A percentile compares a stretch with the other conserved stretches of the same genome.
These are phyloP conservation scores for Coniella vitis DNA, from an alignment of 2,329 filamentous ascomycete genomes.

Conservation along the genomic window DNA sequence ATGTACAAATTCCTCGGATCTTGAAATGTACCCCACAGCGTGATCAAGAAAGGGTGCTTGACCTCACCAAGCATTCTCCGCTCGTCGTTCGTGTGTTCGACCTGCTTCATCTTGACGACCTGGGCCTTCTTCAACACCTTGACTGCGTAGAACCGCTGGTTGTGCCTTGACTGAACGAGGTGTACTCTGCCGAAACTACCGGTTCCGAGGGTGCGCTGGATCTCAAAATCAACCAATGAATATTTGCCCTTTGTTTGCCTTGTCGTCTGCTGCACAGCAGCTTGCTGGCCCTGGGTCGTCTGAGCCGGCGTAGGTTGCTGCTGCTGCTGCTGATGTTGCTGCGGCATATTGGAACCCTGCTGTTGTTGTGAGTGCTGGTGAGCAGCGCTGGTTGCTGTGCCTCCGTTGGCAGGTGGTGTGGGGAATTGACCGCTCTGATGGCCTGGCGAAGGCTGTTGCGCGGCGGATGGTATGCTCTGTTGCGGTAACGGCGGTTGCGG, in stretches of 20 bases:
- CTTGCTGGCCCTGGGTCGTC: conserved; percentile 19
- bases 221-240: conserved; percentile 80
- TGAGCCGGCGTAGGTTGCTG: conserved; percentile 24
- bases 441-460: conserved; percentile 12
- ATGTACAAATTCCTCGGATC: conserved; percentile 95
- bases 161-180: conserved; percentile 94
- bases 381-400: conserved; percentile 16
- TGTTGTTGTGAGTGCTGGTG: background rate
- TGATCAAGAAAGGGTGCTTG: conserved; percentile 96
- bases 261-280: conserved; percentile 27
- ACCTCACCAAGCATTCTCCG: conserved; percentile 91
- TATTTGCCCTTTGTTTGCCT: conserved; percentile 96
- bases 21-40: conserved; percentile 96
- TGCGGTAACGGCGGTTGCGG: conserved; percentile 17
- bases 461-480: conserved; percentile 13
- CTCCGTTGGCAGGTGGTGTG: conserved; percentile 23
- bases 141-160: conserved; percentile 95
- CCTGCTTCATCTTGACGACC: conserved; percentile 99
- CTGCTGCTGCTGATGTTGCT: conserved; percentile 25
- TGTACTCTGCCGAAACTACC: conserved; percentile 97
- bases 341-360: conserved; percentile 18
- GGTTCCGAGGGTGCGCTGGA: conserved; percentile 87
- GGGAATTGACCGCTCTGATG: conserved; percentile 18
- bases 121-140: conserved; percentile 98
- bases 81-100: conserved; percentile 98